These are phyloP conservation scores for Populus hybrid DNA, from an alignment of 441 rosid species.

Conservation along the genomic window DNA sequence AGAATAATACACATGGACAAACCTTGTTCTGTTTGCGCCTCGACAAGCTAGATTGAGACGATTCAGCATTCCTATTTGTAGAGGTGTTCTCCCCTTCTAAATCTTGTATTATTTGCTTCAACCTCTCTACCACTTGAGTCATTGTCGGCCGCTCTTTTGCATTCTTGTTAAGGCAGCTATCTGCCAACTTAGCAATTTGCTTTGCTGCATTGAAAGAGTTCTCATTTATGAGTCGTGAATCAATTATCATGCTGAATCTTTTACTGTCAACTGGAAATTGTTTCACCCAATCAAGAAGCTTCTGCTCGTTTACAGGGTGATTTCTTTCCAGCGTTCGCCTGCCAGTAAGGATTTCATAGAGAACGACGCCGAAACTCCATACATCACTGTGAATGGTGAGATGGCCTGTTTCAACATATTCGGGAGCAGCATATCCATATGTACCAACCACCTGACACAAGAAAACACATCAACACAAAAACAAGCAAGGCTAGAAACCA, in stretches of 20 bases:
- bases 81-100: slow-evolving; percentile 22
- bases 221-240: slow-evolving; percentile 54
- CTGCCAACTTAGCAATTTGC: slow-evolving; percentile 69
- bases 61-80: not conserved
- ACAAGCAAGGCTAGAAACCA: not conserved
- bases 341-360: slow-evolving; percentile 78
- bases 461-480: not conserved
- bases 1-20: not conserved
- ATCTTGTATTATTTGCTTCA: slow-evolving; percentile 50
- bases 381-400: slow-evolving; percentile 65
- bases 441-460: slow-evolving; percentile 75
- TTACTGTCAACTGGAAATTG: slow-evolving; percentile 64
- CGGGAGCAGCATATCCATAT: slow-evolving; percentile 91
- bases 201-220: slow-evolving; percentile 50
- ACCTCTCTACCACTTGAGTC: slow-evolving; percentile 54
- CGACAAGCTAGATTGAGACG: slow-evolving; percentile 28
- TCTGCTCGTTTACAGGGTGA: slow-evolving; percentile 59
- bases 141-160: slow-evolving; percentile 71
- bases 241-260: slow-evolving; percentile 62
- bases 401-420: slow-evolving; percentile 84
- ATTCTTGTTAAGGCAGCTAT: slow-evolving; percentile 56
- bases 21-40: slow-evolving; percentile 20
- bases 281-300: slow-evolving; percentile 74
- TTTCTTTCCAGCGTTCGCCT: slow-evolving; percentile 70
- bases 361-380: slow-evolving; percentile 87